Evolutionary conservation across 1,139 yeast species (phyloP).

Genomic region (Geotrichum restrictum): DNA sequence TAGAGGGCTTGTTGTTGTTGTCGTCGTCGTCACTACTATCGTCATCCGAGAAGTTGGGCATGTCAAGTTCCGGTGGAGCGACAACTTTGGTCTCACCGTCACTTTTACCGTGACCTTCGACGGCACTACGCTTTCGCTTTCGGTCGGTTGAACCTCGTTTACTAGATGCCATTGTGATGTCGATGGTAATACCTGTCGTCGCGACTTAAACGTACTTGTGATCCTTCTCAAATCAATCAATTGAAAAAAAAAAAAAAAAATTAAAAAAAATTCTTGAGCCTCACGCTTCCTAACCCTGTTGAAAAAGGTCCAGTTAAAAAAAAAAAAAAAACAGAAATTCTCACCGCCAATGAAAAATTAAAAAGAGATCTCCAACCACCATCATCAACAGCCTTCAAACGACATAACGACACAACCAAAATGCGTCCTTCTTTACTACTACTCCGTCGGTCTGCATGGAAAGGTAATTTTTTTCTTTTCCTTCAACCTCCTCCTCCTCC

Average conservation of each 20-base stretch:
- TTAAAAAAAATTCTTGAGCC: slow-evolving; percentile 11
- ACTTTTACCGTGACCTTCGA: slow-evolving; percentile 22
- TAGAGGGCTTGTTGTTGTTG: no score
- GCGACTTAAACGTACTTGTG: no score
- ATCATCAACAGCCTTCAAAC: background rate
- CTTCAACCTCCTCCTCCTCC: background rate
- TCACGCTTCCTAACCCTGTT: slow-evolving; percentile 17
- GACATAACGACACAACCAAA: slow-evolving; percentile 2
- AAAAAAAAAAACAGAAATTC: slow-evolving; percentile 8
- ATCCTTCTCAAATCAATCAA: background rate
- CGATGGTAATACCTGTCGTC: no score
- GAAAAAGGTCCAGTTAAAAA: slow-evolving; percentile 5
- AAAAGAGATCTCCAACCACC: background rate
- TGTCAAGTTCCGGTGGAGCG: slow-evolving; percentile 19
- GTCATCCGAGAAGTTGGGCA: slow-evolving; percentile 23
- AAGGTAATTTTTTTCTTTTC: slow-evolving; percentile 39
- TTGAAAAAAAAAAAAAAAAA: background rate
- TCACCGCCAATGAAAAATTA: slow-evolving; percentile 2
- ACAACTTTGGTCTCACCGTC: slow-evolving; percentile 26
- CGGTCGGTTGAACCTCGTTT: background rate
- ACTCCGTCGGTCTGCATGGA: slow-evolving; percentile 76
- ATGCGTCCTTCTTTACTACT: slow-evolving; percentile 60
- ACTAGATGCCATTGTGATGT: slow-evolving; percentile 9
- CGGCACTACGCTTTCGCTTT: slow-evolving; percentile 18
- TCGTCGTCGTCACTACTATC: slow-evolving; percentile 18